phyloP scores from a whole-genome alignment of 2,329 filamentous ascomycete genomes.

The Pseudomassariella vexata region DNA sequence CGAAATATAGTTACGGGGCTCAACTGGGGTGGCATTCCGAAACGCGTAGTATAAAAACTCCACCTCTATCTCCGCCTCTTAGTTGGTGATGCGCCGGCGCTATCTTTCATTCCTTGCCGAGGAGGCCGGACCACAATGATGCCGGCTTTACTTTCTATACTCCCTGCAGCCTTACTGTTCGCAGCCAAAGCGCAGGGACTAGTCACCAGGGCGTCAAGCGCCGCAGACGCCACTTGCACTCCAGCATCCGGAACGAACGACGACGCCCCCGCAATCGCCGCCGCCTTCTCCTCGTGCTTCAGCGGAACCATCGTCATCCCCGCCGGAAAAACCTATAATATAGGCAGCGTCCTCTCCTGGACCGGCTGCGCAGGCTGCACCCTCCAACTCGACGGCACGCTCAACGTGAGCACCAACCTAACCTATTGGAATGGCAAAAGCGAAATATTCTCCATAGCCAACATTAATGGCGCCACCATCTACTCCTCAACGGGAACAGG shows the following conservation, averaged over 20 bases:
- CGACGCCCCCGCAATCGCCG: conserved; percentile 36
- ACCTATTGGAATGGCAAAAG: conserved; percentile 34
- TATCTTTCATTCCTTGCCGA: too few relatives aligned
- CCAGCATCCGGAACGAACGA: conserved; percentile 21
- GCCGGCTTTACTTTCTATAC: too few relatives aligned
- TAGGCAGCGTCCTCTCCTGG: conserved; percentile 36
- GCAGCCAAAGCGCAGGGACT: too few relatives aligned
- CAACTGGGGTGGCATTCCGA: too few relatives aligned
- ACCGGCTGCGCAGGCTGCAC: conserved; percentile 35
- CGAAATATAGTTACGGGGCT: too few relatives aligned
- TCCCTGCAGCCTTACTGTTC: too few relatives aligned
- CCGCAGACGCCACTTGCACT: too few relatives aligned
- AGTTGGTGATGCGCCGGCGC: too few relatives aligned
- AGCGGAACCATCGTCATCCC: conserved; percentile 38
- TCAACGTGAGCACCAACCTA: conserved; percentile 31
- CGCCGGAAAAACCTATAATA: conserved; percentile 30
- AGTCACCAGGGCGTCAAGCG: too few relatives aligned
- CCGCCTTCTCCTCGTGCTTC: conserved; percentile 30
- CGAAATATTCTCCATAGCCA: conserved; percentile 31
- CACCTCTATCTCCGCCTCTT: too few relatives aligned
- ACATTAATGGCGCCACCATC: conserved; percentile 31
- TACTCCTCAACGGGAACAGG: conserved; percentile 31
- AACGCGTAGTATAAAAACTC: too few relatives aligned
- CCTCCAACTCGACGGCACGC: conserved; percentile 37
- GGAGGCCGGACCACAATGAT: too few relatives aligned